These are phyloP conservation scores for Viola odorata DNA, from an alignment of 345 rosid genomes.

Conservation along the genomic window DNA sequence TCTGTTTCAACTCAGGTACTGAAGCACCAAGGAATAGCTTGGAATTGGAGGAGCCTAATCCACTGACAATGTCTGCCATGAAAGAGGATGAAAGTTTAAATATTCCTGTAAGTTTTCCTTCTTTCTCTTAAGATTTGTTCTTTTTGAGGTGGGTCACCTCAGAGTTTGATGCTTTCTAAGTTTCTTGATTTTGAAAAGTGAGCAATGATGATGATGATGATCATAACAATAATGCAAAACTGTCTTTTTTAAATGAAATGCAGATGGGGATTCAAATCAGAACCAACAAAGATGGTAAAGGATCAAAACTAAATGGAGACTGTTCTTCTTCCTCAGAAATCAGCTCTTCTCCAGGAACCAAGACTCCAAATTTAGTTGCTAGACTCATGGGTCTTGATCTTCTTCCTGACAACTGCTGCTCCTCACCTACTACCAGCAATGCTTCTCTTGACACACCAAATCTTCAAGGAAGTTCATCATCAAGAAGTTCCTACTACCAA, in stretches of 20 bases:
- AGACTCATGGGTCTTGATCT: constrained; percentile 95
- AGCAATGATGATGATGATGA: constrained; percentile 20
- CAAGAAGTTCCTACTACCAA: background rate
- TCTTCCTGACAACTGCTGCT: constrained; percentile 51
- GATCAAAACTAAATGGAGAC: constrained; percentile 23
- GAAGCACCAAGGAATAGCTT: constrained; percentile 87
- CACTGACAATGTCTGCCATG: constrained; percentile 24
- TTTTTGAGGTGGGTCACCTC: constrained; percentile 15
- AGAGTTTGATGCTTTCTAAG: constrained; percentile 2
- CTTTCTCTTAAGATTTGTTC: background rate
- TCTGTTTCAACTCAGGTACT: constrained; percentile 34
- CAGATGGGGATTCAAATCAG: constrained; percentile 75
- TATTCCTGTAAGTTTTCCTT: constrained; percentile 44
- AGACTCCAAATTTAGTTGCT: constrained; percentile 80
- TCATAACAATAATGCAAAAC: constrained; percentile 10
- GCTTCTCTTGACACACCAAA: constrained; percentile 23
- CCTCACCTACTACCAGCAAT: constrained; percentile 35
- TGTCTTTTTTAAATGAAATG: constrained; percentile 2
- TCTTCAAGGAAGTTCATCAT: constrained; percentile 12
- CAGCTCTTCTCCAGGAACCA: constrained; percentile 61
- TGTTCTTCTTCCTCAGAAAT: constrained; percentile 48
- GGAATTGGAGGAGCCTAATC: constrained; percentile 46
- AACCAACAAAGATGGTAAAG: constrained; percentile 32
- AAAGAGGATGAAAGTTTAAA: constrained; percentile 39
- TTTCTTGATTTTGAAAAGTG: constrained; percentile 21